Evolutionary conservation across 306 rosid genomes (phyloP), one percentile per base, ranked within the genome.

Genomic region (Corylus avellana): DNA sequence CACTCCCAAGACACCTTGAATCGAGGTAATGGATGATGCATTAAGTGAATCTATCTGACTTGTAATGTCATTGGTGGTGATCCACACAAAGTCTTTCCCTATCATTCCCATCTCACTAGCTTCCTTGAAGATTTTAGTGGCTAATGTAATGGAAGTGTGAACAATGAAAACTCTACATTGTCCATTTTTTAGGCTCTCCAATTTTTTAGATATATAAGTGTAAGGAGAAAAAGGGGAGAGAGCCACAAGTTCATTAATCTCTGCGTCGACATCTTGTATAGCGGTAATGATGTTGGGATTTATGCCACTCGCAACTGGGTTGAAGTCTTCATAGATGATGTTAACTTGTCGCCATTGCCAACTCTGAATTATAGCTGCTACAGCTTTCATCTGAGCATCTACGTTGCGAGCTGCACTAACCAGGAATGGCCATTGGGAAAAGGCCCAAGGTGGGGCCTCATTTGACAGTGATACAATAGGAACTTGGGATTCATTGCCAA

Each of bases 301-400:
- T 58, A 76, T n/a, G 12, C 49, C 73, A 13, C 25, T 32, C 5
- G 32, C 80, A 11, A 73, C 27, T 7, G 62, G 54, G 49, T 70
- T 61, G 25, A 22, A 46, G 64, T 81, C 80, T 61, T 76, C 80
- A 37, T 76, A 81, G 44, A 81, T 81, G 22, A 76, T 47, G 37
- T 62, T 75, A 51, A 76, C 84, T 69, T 76, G 72, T 22, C 77
- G 14, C 84, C 77, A 70, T 63, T 70, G 44, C 84, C 80, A 75
- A 58, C 35, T 75, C 5, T 18, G 42, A 63, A 76, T 70, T 59
- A 76, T 70, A 46, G 80, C 77, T n/a, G 74, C 80, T n/a, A 81
- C 59, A 7, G 42, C 80, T 58, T 81, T 59, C 74, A 81, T 81
- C 47, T 76, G 64, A 37, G 51, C 16, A 1, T 57, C 58, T 25